Percentiles rank a stretch among this genome's conserved stretches.
Evolutionary conservation across 2,329 filamentous ascomycete species (phyloP).

Genomic region (Aspergillus tamarii): DNA sequence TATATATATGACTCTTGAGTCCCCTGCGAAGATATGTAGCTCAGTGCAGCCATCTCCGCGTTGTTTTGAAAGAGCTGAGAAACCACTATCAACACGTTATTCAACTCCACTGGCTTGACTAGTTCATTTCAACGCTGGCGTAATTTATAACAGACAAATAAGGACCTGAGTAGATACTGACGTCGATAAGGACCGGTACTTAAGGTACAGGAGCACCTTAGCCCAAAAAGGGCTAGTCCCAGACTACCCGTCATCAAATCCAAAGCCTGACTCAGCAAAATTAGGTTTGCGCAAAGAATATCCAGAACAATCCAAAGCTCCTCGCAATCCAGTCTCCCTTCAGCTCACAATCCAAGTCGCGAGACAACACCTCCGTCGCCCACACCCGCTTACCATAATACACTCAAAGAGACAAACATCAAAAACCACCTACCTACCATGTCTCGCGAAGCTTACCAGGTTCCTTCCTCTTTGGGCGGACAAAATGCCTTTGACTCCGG

Average conservation of each 20-base stretch:
- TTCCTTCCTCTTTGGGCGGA: slow-evolving; percentile 60
- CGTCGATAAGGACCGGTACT: no score
- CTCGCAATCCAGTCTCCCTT: background rate
- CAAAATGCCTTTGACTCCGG: slow-evolving; percentile 47
- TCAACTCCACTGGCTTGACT: background rate
- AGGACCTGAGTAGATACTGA: background rate
- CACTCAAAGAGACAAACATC: background rate
- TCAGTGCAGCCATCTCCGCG: background rate
- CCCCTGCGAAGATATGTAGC: no score
- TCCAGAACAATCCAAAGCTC: slow-evolving; percentile 6
- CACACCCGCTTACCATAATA: background rate
- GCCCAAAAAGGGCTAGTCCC: background rate
- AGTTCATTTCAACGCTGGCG: background rate
- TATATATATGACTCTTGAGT: no score
- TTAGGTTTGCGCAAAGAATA: slow-evolving; percentile 6
- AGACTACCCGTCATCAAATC: no score
- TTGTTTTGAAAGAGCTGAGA: background rate
- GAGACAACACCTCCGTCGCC: background rate
- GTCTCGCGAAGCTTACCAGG: slow-evolving; percentile 78
- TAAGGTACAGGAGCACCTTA: background rate
- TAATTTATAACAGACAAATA: background rate
- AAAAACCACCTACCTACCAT: slow-evolving; percentile 32
- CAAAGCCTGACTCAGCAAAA: slow-evolving; percentile 1
- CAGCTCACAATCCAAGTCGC: background rate
- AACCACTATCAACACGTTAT: background rate